Conservation (phyloP, 2,329 filamentous ascomycete species). For the Chrysoporthe deuterocubensis region DNA sequence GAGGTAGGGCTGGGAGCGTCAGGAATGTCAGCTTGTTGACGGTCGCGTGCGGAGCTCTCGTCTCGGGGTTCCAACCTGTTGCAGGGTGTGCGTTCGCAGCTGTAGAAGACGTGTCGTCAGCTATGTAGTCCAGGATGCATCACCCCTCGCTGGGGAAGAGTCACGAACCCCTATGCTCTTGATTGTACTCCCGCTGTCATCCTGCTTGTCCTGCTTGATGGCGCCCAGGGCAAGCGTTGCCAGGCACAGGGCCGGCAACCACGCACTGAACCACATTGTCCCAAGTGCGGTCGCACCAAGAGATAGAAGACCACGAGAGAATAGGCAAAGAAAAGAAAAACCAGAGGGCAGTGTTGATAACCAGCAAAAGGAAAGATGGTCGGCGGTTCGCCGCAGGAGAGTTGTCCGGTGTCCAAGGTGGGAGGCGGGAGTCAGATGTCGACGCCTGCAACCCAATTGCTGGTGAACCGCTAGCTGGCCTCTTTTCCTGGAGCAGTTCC, state of each 20-base stretch:
- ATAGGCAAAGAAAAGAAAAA: conserved; percentile 13
- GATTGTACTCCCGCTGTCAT: conserved; percentile 41
- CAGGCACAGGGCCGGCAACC: conserved; percentile 52
- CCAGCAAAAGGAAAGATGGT: conserved; percentile 21
- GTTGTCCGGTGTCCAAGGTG: conserved; percentile 26
- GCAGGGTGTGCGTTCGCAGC: conserved; percentile 85
- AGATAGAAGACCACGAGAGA: conserved; percentile 16
- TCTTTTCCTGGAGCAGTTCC: conserved; percentile 30
- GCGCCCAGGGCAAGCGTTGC: conserved; percentile 55
- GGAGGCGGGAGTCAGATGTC: conserved; percentile 18
- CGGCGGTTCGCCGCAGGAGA: conserved; percentile 26
- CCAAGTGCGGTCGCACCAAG: conserved; percentile 21
- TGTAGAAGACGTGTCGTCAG: conserved; percentile 42
- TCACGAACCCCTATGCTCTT: conserved; percentile 56
- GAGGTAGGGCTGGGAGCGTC: conserved; percentile 75
- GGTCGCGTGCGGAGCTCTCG: conserved; percentile 27
- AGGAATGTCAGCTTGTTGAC: conserved; percentile 27
- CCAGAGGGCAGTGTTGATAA: conserved; percentile 6
- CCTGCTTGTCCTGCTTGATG: conserved; percentile 50
- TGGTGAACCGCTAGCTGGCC: conserved; percentile 34
- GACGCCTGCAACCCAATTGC: conserved; percentile 18
- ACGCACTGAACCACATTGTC: conserved; percentile 52
- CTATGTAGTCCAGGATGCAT: background rate
- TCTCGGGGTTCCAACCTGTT: conserved; percentile 63
- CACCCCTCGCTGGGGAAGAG: conserved; percentile 1